Percentiles rank a stretch among this genome's conserved stretches.
These are phyloP conservation scores for Danielia reshetovae DNA, from an alignment of 805 yeast genomes.

Conservation along the genomic window DNA sequence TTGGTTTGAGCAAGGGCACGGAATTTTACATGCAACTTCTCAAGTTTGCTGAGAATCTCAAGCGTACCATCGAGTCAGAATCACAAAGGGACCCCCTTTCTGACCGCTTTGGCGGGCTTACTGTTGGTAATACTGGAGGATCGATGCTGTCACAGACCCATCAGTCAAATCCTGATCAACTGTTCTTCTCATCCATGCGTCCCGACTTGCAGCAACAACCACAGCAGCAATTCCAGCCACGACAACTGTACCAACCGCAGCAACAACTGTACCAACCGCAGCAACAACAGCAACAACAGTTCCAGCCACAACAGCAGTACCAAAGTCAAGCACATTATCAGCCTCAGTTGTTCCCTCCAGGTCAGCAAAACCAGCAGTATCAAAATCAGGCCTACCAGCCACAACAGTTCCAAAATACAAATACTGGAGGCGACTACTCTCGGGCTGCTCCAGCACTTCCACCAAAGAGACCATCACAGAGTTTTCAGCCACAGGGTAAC, in stretches of 20 bases:
- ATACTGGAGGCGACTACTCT: background rate
- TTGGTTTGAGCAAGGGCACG: conserved; percentile 59
- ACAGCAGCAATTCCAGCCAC: background rate
- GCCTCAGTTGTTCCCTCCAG: background rate
- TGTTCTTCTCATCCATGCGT: background rate
- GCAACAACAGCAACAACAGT: background rate
- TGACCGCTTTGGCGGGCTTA: background rate
- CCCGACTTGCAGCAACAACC: background rate
- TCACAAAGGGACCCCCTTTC: background rate
- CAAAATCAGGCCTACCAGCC: background rate
- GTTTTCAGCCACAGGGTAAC: background rate
- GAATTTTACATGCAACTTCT: conserved; percentile 57
- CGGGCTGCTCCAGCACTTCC: conserved; percentile 14
- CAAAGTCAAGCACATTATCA: background rate
- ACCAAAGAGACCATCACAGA: conserved; percentile 20
- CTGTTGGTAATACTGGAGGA: conserved; percentile 4
- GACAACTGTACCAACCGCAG: background rate
- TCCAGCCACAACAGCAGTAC: background rate
- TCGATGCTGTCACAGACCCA: conserved; percentile 2
- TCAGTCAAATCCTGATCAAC: background rate
- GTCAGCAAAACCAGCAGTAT: background rate
- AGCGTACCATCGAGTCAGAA: conserved; percentile 16
- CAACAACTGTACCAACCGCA: background rate
- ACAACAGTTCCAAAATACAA: background rate
- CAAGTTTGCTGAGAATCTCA: conserved; percentile 27